phyloP scores from a whole-genome alignment of 2,329 filamentous ascomycete genomes.

The Aspergillus fumigatus region DNA sequence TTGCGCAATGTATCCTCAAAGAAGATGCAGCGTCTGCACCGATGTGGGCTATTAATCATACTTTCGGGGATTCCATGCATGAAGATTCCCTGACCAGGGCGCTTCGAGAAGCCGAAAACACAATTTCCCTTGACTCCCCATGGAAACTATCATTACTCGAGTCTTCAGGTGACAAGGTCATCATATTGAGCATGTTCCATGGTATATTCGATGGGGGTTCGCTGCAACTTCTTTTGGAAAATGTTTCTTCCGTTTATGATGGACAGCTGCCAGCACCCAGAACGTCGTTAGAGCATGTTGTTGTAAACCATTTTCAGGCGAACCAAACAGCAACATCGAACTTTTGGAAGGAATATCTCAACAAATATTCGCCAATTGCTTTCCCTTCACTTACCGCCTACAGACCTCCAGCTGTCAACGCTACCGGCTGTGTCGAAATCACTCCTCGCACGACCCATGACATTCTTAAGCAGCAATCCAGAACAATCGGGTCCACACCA shows the following conservation, averaged over 20 bases:
- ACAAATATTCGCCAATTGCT: slow-evolving; percentile 13
- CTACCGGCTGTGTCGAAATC: slow-evolving; percentile 17
- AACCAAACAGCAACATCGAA: slow-evolving; percentile 14
- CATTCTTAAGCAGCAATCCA: slow-evolving; percentile 28
- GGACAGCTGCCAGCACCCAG: slow-evolving; percentile 8
- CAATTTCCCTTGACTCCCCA: slow-evolving; percentile 16
- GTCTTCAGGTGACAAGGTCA: background rate
- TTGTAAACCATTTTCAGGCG: slow-evolving; percentile 22
- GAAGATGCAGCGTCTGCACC: slow-evolving; percentile 6
- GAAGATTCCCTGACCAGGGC: slow-evolving; percentile 18
- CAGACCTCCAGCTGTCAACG: slow-evolving; percentile 10
- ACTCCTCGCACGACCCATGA: slow-evolving; percentile 17
- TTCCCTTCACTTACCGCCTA: slow-evolving; percentile 24
- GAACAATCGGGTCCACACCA: slow-evolving; percentile 25
- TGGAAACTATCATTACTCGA: slow-evolving; percentile 22
- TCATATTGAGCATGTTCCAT: slow-evolving; percentile 35
- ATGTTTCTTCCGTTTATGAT: slow-evolving; percentile 23
- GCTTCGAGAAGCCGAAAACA: slow-evolving; percentile 15
- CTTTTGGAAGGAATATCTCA: slow-evolving; percentile 20
- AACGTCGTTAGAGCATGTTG: slow-evolving; percentile 22
- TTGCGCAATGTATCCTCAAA: slow-evolving; percentile 30
- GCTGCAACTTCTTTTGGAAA: slow-evolving; percentile 28
- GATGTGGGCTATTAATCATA: slow-evolving; percentile 14
- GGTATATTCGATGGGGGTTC: slow-evolving; percentile 37
- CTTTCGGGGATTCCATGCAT: slow-evolving; percentile 5